Percentiles rank a stretch among this genome's conserved stretches.
Evolutionary conservation across 345 rosid species (phyloP).

Genomic region (Eucalyptus fibrosa): DNA sequence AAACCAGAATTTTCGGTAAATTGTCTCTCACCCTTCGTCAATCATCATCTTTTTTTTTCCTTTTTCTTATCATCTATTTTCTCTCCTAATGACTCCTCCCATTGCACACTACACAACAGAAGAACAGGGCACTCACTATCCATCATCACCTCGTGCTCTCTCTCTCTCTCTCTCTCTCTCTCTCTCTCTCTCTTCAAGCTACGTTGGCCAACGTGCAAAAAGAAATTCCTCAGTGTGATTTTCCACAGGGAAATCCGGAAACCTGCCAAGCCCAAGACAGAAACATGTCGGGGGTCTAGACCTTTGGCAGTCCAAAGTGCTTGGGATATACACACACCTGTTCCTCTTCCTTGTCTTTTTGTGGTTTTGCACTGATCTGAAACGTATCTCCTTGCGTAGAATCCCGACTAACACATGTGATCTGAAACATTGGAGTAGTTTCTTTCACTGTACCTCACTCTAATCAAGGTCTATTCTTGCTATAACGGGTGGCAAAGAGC

Average conservation of each 20-base stretch:
- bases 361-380: neutral
- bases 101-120: neutral
- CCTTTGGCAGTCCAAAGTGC: neutral
- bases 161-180: neutral
- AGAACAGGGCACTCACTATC: neutral
- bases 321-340: neutral
- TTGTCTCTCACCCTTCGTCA: neutral
- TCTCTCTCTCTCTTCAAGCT: neutral
- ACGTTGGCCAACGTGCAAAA: neutral
- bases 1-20: conserved; percentile 2
- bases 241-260: neutral
- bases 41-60: neutral
- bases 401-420: neutral
- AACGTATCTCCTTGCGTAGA: neutral
- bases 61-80: neutral
- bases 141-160: neutral
- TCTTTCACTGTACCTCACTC: neutral
- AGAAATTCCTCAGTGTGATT: neutral
- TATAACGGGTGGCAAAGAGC: neutral
- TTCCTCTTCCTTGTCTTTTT: neutral
- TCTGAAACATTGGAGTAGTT: neutral
- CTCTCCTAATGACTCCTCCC: neutral
- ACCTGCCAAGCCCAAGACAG: neutral
- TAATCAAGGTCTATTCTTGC: neutral
- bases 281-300: neutral